Evolutionary conservation across 164 flowering plant genomes (phyloP).

Genomic region (Annona cherimola): DNA sequence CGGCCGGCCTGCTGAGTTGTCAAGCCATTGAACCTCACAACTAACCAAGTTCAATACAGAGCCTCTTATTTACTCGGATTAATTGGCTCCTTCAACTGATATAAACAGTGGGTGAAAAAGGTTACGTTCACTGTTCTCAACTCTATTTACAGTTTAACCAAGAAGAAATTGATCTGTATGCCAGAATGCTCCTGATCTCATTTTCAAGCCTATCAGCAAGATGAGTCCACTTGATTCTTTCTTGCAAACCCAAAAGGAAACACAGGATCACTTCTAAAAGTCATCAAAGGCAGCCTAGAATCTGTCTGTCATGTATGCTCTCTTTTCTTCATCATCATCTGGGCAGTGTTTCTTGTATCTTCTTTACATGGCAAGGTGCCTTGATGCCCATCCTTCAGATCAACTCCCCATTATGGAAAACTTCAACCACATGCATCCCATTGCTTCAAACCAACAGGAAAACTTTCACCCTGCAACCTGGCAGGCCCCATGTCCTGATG

Average conservation of each 20-base stretch:
- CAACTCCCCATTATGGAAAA: background rate
- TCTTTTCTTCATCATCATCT: background rate
- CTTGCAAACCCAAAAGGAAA: constrained; percentile 1
- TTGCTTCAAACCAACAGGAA: background rate
- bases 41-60: constrained; percentile 6
- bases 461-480: background rate
- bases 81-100: constrained; percentile 1
- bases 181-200: background rate
- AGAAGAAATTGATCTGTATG: constrained; percentile 8
- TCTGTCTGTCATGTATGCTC: constrained; percentile 2
- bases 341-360: constrained; percentile 1
- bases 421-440: constrained; percentile 4
- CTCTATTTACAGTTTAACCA: constrained; percentile 11
- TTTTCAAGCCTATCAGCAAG: constrained; percentile 5
- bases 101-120: constrained; percentile 3
- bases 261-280: constrained; percentile 2
- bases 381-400: background rate
- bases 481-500: background rate
- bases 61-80: constrained; percentile 10
- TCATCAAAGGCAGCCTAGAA: background rate
- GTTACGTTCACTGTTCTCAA: background rate
- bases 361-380: background rate
- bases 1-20: background rate
- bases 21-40: background rate
- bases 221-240: background rate